phyloP scores from a whole-genome alignment of 192 early-diverging fungal species.

The Umbelopsis vinacea region DNA sequence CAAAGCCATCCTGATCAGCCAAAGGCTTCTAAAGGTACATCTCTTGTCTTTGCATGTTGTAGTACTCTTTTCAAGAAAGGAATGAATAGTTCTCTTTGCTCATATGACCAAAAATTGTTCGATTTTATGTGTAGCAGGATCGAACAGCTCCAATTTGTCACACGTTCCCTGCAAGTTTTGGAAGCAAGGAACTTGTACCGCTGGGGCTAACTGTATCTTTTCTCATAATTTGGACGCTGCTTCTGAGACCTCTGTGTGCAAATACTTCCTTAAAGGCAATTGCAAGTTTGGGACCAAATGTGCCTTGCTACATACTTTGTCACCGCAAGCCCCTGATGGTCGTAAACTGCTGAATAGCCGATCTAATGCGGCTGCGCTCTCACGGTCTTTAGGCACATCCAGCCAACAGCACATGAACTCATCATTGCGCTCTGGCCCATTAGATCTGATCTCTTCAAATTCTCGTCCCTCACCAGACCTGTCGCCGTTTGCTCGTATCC shows the following conservation, averaged over 20 bases:
- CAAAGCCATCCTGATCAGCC: slow-evolving; percentile 15
- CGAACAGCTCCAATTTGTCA: slow-evolving; percentile 38
- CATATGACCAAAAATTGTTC: neutral
- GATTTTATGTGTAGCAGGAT: neutral
- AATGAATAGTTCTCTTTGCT: neutral
- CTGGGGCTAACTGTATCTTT: slow-evolving; percentile 74
- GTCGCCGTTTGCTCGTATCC: neutral
- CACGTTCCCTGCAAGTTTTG: slow-evolving; percentile 85
- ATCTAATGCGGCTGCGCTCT: slow-evolving; percentile 1
- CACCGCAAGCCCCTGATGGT: slow-evolving; percentile 11
- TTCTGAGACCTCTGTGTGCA: slow-evolving; percentile 70
- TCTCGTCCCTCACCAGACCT: neutral
- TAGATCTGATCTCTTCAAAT: neutral
- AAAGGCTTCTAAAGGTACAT: slow-evolving; percentile 17
- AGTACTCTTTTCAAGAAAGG: neutral
- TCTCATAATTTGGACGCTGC: slow-evolving; percentile 70
- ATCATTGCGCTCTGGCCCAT: neutral
- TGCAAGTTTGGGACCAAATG: slow-evolving; percentile 83
- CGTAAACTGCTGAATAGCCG: slow-evolving; percentile 11
- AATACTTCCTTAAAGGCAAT: slow-evolving; percentile 79
- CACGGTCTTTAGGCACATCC: slow-evolving; percentile 1
- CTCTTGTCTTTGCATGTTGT: neutral
- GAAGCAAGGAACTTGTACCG: slow-evolving; percentile 76
- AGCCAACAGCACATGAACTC: neutral
- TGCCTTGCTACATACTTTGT: slow-evolving; percentile 60